These are phyloP conservation scores for Bocquillonia castaneifolia DNA, from an alignment of 441 rosid genomes.

Conservation along the genomic window DNA sequence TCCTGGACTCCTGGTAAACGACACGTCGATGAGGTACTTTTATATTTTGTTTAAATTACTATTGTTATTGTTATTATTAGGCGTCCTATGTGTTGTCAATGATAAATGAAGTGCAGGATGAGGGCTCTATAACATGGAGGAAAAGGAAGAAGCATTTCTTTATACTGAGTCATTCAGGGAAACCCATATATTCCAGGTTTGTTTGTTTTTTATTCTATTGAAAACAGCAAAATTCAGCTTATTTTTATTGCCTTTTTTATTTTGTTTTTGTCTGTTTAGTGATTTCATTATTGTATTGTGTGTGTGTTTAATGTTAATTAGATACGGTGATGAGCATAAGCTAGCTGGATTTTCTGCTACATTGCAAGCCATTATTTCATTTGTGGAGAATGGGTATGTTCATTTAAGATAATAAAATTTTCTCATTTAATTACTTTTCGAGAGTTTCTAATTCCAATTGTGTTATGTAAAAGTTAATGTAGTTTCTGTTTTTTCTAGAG, in stretches of 20 bases:
- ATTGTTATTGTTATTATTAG: neutral
- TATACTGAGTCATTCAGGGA: slow-evolving; percentile 89
- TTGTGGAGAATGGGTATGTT: slow-evolving; percentile 88
- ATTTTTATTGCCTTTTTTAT: too few relatives aligned
- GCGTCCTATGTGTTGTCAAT: slow-evolving; percentile 27
- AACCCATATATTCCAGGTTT: slow-evolving; percentile 98
- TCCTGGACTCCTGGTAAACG: slow-evolving; percentile 89
- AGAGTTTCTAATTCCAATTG: slow-evolving; percentile 3
- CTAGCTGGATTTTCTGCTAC: slow-evolving; percentile 98
- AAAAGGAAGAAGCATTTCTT: slow-evolving; percentile 97
- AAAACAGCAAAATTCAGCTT: neutral
- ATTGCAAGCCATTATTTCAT: slow-evolving; percentile 94
- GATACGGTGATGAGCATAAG: slow-evolving; percentile 97
- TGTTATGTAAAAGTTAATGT: slow-evolving; percentile 14
- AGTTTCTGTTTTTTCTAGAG: slow-evolving; percentile 42
- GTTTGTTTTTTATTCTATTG: neutral
- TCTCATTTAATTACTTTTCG: slow-evolving; percentile 3
- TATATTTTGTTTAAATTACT: neutral
- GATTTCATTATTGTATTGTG: neutral
- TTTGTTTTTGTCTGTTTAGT: too few relatives aligned
- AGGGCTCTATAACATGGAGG: slow-evolving; percentile 88
- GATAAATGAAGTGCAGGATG: slow-evolving; percentile 78
- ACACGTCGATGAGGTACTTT: slow-evolving; percentile 76
- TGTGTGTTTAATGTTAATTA: slow-evolving; percentile 25
- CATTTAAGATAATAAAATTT: slow-evolving; percentile 8